Evolutionary conservation across 495 filamentous ascomycete species (phyloP), one percentile per base, ranked within the genome.

Genomic region (Neurospora cerealis): DNA sequence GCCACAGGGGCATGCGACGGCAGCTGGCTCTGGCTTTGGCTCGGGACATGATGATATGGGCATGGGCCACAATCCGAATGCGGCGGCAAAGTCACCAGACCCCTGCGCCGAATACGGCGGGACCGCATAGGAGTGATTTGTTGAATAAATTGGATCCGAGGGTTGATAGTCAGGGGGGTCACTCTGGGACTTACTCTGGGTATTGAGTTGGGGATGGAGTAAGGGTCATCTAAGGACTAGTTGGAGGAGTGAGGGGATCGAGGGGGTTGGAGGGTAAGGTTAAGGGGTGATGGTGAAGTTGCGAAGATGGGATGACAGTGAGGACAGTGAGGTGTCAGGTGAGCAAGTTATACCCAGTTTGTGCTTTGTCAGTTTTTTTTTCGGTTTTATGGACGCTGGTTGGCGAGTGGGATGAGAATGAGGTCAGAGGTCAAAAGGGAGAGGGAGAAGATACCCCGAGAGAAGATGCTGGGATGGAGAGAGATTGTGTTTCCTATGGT

Each of bases 111-210:
- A 80, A 81, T 24, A 88, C 81, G 1, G 79, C 83, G 7, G 88
- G 88, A 0, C 85, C 86, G 41, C 86, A 89, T 75, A 79, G 77
- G 73, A 85, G 84, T 39, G 83, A 87, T 62, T 28, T 85, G 15
- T 44, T 83, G 73, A 87, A 89, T 78, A 88, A 87, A 77, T 69
- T 83, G 6, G 86, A 89, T 72, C 88, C 87, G 11, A 77, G 82
- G 32, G 86, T 87, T 34, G 86, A 87, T 73, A 76, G 77, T 37
- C 76, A 75, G 73, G 73, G 74, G 0, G 75, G 75, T n/a, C 42
- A 42, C 5, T 0, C 17, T 2, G 41, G 17, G 41, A 8, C 39
- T 44, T 17, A 46, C 8, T 2, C 44, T 10, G 44, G 11, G 21
- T 60, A 28, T 15, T 60, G 4, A 60, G 46, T 0, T 54, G 5